Base-by-base conservation (phyloP, 345 rosid species). In the Eucalyptus erythrocorys region DNA sequence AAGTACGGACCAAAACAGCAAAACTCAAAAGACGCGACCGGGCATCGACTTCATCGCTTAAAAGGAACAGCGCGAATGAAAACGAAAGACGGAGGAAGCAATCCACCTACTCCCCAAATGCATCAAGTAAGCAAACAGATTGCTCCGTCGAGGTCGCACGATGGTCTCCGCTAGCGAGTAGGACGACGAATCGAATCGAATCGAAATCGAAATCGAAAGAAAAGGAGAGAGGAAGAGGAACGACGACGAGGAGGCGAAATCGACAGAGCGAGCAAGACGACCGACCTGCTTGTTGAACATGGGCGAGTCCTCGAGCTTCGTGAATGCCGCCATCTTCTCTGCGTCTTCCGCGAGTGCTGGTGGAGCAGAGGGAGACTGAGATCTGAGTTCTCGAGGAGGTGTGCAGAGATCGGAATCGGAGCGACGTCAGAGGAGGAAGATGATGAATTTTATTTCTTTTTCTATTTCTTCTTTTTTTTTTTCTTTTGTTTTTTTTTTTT, bases 271-370 rank as follows among this genome's bases (percentile, higher is more conserved):
- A 34, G 50, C 42, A 5, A 59, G 43, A 43, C 6, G 42, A 53
- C 88, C 61, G 89, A 94, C 97, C 94, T 94, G 95, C 92, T 94
- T 95, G 64, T 93, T 94, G 89, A 94, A 95, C 97, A 94, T 95
- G 42, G 96, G 97, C 6, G 96, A 95, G 91, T 95, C 97, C 47
- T 95, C 97, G 48, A 95, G 94, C 87, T 94, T 93, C 90, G 93
- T 92, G 87, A 94, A 95, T 16, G 92, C 89, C 87, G 94, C 92
- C 97, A 94, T 94, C 91, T 88, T 88, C 34, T 86, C 57, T 22
- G 45, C 76, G 57, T 53, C 86, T 89, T 86, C 57, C 30, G 47
- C 13, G 47, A 76, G 24, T 40, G 84, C 84, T 22, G 47, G 47
- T 21, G 47, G 82, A 76, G 82, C 47, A 40, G 30, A 10, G 30